Evolutionary conservation across 2,329 filamentous ascomycete genomes (phyloP).

Genomic region (Aureobasidium pullulans): DNA sequence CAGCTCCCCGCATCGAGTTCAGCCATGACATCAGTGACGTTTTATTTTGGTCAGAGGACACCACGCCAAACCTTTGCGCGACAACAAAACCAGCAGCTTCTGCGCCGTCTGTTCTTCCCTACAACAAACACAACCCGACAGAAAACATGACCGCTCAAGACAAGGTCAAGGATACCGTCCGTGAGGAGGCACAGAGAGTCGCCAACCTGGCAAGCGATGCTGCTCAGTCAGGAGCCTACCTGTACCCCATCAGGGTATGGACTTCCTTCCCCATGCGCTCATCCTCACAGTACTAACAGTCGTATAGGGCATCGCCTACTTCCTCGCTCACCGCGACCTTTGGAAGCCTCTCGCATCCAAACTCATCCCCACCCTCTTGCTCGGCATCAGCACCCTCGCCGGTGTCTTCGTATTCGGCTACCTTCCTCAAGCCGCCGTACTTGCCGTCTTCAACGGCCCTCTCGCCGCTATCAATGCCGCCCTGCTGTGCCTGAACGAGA

Average conservation of each 20-base stretch:
- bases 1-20: too few species aligned
- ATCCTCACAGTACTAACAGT: background rate
- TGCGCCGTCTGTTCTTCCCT: background rate
- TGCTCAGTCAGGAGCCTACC: conserved; percentile 66
- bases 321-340: conserved; percentile 49
- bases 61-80: background rate
- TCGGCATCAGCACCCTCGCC: conserved; percentile 57
- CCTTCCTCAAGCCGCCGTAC: conserved; percentile 70
- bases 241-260: conserved; percentile 71
- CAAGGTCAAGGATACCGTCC: conserved; percentile 49
- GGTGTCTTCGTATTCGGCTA: conserved; percentile 88
- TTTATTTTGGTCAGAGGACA: too few species aligned
- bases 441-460: conserved; percentile 79
- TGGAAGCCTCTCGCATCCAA: conserved; percentile 53
- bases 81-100: background rate
- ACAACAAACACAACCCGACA: background rate
- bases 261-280: background rate
- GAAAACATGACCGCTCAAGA: conserved; percentile 27
- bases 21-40: too few species aligned
- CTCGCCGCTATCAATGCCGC: conserved; percentile 67
- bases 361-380: conserved; percentile 54
- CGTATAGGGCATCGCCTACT: conserved; percentile 52
- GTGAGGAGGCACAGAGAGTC: conserved; percentile 65
- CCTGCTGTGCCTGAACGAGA: conserved; percentile 53
- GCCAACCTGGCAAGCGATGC: conserved; percentile 59